Percentiles rank a stretch among this genome's conserved stretches.
phyloP scores from a whole-genome alignment of 2,329 filamentous ascomycete species.

The Verticillium alfalfae region DNA sequence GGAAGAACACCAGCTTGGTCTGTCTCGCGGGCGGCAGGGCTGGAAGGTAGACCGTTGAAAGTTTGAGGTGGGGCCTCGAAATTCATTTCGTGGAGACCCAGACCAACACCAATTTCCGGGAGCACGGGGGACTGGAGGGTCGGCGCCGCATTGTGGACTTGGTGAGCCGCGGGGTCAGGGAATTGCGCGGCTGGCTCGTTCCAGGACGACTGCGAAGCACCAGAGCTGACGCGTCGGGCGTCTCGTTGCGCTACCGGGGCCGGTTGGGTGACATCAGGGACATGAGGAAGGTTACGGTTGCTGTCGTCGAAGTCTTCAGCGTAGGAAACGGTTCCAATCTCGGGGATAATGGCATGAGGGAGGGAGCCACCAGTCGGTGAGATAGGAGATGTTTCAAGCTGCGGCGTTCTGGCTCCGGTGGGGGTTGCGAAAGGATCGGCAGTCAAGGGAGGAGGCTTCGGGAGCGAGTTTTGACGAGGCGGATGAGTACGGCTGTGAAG shows the following conservation, averaged over 20 bases:
- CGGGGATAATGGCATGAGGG: slow-evolving; percentile 27
- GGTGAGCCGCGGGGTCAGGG: neutral
- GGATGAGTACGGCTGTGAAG: slow-evolving; percentile 20
- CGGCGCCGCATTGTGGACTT: neutral
- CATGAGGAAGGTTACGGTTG: slow-evolving; percentile 14
- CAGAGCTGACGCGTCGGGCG: neutral
- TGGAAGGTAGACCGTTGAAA: slow-evolving; percentile 18
- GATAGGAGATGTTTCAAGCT: slow-evolving; percentile 8
- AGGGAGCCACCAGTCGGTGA: slow-evolving; percentile 7
- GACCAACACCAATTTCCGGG: slow-evolving; percentile 11
- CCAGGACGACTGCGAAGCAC: slow-evolving; percentile 9
- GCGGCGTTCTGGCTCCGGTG: slow-evolving; percentile 11
- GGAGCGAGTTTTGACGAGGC: slow-evolving; percentile 36
- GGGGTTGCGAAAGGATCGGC: slow-evolving; percentile 29
- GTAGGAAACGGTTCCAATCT: slow-evolving; percentile 32
- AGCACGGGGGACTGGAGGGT: slow-evolving; percentile 2
- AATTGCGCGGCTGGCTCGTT: slow-evolving; percentile 3
- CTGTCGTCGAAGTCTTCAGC: slow-evolving; percentile 12
- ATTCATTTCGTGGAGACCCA: slow-evolving; percentile 10
- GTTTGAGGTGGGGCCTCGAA: slow-evolving; percentile 8
- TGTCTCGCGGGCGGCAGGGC: neutral
- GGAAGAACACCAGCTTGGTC: slow-evolving; percentile 9
- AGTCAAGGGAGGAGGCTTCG: slow-evolving; percentile 28
- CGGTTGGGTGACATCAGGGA: slow-evolving; percentile 31
- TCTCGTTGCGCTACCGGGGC: slow-evolving; percentile 23